phyloP scores from a whole-genome alignment of 768 basidiomycete species.

The Amanita muscaria region DNA sequence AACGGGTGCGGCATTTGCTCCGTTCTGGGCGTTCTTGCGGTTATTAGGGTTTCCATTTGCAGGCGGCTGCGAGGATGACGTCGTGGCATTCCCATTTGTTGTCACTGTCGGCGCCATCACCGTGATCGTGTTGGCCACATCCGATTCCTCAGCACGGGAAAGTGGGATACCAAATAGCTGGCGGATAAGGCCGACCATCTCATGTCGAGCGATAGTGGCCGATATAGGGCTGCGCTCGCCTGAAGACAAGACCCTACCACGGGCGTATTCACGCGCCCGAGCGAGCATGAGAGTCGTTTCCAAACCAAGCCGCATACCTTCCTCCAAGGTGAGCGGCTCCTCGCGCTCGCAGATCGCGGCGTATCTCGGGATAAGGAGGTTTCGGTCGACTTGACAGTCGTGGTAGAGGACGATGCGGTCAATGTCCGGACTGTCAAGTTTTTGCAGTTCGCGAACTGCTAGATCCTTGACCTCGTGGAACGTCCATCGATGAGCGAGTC shows the following conservation, averaged over 20 bases:
- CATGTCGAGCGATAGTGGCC: slow-evolving; percentile 21
- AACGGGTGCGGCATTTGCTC: not conserved
- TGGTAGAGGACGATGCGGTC: slow-evolving; percentile 44
- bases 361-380: slow-evolving; percentile 44
- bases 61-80: not conserved
- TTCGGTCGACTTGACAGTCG: slow-evolving; percentile 35
- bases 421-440: slow-evolving; percentile 4
- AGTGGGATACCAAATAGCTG: slow-evolving; percentile 21
- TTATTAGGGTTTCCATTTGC: no score
- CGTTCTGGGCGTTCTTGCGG: not conserved
- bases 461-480: slow-evolving; percentile 15
- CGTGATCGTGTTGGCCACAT: not conserved
- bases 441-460: slow-evolving; percentile 3
- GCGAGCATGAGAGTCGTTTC: slow-evolving; percentile 47
- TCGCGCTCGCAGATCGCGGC: slow-evolving; percentile 41
- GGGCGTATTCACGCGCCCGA: slow-evolving; percentile 41
- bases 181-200: slow-evolving; percentile 27
- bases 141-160: not conserved
- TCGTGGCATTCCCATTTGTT: not conserved
- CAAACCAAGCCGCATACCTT: slow-evolving; percentile 48
- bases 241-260: slow-evolving; percentile 22
- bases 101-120: not conserved
- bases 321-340: slow-evolving; percentile 41
- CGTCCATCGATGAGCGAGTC: slow-evolving; percentile 49
- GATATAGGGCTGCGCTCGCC: slow-evolving; percentile 29